Evolutionary conservation across 1,284 basidiomycete species (phyloP).

Genomic region (Microstroma glucosiphilum): DNA sequence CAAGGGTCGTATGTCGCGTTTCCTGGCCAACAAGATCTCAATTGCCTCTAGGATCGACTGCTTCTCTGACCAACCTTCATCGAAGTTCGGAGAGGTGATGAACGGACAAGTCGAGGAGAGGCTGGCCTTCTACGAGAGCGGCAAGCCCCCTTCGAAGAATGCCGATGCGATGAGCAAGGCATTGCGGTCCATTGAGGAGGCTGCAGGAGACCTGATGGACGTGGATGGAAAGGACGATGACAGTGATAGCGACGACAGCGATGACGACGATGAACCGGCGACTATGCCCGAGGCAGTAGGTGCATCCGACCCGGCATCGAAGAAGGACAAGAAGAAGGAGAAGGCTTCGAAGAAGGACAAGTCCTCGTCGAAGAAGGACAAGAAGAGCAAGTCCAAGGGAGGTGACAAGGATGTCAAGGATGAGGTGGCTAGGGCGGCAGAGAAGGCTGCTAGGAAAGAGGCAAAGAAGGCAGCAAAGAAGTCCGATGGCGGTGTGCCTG

Average conservation of each 20-base stretch:
- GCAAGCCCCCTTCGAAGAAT: constrained; percentile 45
- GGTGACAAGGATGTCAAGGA: constrained; percentile 61
- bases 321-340: constrained; percentile 60
- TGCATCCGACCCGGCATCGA: constrained; percentile 29
- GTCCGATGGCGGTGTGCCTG: constrained; percentile 20
- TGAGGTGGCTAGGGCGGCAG: constrained; percentile 55
- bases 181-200: constrained; percentile 68
- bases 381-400: constrained; percentile 22
- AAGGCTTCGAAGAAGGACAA: constrained; percentile 59
- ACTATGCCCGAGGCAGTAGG: constrained; percentile 53
- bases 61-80: constrained; percentile 75
- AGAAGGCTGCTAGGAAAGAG: constrained; percentile 56
- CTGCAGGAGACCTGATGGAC: constrained; percentile 64
- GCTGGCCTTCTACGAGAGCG: constrained; percentile 78
- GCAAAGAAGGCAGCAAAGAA: constrained; percentile 52
- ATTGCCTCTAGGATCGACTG: constrained; percentile 98
- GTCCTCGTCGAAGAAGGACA: constrained; percentile 19
- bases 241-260: constrained; percentile 55
- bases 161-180: constrained; percentile 68
- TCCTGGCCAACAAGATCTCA: constrained; percentile 93
- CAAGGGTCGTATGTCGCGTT: constrained; percentile 89
- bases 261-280: constrained; percentile 54
- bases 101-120: constrained; percentile 92
- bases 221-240: constrained; percentile 60
- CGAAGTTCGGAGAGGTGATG: constrained; percentile 92